Evolutionary conservation across 768 basidiomycete genomes (phyloP), one percentile per base, ranked within the genome.

Genomic region (Agaricus subrufescens): DNA sequence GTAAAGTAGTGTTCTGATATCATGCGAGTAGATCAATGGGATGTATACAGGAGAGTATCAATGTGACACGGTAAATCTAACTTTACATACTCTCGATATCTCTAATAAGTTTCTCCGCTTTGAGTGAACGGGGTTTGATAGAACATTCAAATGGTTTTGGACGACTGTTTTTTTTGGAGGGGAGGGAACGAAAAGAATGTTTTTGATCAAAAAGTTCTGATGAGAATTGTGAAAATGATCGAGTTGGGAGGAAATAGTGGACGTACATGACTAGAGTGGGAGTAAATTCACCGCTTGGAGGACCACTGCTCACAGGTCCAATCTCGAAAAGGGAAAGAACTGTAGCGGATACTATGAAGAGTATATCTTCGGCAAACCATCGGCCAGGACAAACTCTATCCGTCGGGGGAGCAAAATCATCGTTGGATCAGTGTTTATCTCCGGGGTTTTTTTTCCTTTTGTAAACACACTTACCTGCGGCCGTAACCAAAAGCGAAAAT

Each of bases 361-460:
- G 58, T 15, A 64, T 62, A 39, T 67, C 63, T 29, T 67, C 63
- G 45, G 59, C 63, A 51, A 67, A 58, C 38, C 66, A 46, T 37
- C 65, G 53, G 15, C 67, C 68, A 2, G 68, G 66, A 23, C 66
- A 69, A 11, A 66, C 61, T 56, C 68, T 67, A 39, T 40, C 37
- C 19, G 19, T 19, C 19, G 19, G 19, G 19, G 19, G 19, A 19
- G 19, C 19, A 19, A 19, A 19, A 19, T 19, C 19, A 19, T 19
- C 19, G 19, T 19, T 19, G 19, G 1, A 19, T 19, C 19, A 19
- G 19, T 19, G 19, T 19, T 19, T 19, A 19, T 19, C 19, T 19
- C 19, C 19, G 19, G 19, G 19, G 0, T 46, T 11, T 44, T 25
- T 19, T 25, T 19, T 9, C 8, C 15, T 15, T 15, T n/a, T 25